Conservation (phyloP, 169 alveolate species). For the Plasmodium berghei region DNA sequence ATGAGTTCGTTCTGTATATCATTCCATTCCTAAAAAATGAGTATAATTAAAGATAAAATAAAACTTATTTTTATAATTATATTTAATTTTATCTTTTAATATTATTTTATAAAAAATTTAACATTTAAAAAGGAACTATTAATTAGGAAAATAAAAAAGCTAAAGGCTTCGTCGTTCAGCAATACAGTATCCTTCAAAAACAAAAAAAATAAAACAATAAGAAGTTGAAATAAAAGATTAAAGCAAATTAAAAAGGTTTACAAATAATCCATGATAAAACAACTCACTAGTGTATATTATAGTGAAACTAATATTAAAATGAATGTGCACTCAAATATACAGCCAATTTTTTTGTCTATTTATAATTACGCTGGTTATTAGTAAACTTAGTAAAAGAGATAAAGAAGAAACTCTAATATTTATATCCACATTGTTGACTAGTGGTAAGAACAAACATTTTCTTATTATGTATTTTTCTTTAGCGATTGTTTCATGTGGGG, state of each 20-base stretch:
- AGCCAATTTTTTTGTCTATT: background rate
- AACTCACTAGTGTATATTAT: too few species aligned
- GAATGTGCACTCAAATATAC: background rate
- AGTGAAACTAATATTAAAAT: background rate
- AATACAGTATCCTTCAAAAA: conserved; percentile 40
- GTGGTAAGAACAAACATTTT: conserved; percentile 41
- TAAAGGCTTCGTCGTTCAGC: conserved; percentile 43
- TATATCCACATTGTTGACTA: conserved; percentile 17
- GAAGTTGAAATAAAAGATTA: background rate
- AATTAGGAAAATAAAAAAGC: conserved; percentile 47
- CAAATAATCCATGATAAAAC: too few species aligned
- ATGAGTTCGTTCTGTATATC: conserved; percentile 43
- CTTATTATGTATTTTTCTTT: conserved; percentile 56
- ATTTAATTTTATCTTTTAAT: background rate
- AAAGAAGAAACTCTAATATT: conserved; percentile 52
- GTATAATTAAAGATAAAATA: background rate
- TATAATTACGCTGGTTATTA: conserved; percentile 60
- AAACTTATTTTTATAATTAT: background rate
- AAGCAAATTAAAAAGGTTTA: background rate
- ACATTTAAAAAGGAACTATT: conserved; percentile 69
- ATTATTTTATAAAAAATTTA: background rate
- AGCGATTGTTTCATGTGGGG: background rate
- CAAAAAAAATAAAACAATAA: background rate
- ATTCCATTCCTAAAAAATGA: conserved; percentile 61
- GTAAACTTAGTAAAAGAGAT: conserved; percentile 46